Conservation (phyloP, 768 basidiomycete species). For the Tylopilus sp. region DNA sequence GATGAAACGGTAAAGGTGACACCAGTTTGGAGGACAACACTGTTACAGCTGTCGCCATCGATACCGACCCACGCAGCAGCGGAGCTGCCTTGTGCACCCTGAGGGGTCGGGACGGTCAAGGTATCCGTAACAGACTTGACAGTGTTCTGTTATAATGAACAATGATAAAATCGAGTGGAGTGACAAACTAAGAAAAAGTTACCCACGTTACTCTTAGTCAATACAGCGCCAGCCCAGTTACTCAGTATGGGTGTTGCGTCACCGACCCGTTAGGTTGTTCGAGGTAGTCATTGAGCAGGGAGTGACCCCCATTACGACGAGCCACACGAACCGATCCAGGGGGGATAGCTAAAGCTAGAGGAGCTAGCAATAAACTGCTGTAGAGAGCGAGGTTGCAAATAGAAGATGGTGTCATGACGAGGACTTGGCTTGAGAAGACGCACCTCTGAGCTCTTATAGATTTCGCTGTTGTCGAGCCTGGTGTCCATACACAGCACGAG, state of each 20-base stretch:
- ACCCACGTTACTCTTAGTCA: background rate
- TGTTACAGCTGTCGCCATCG: background rate
- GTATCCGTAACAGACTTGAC: constrained; percentile 9
- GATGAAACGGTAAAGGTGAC: background rate
- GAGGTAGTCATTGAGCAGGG: background rate
- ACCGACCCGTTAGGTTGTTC: background rate
- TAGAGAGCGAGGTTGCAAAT: background rate
- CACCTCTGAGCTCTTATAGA: background rate
- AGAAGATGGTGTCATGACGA: background rate
- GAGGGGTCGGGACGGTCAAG: constrained; percentile 3
- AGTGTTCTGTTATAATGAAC: constrained; percentile 1
- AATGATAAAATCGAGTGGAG: background rate
- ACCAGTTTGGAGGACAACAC: background rate
- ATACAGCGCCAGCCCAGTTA: constrained; percentile 14
- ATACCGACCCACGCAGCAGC: background rate
- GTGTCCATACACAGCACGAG: background rate
- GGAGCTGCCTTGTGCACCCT: background rate
- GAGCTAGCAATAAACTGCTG: background rate
- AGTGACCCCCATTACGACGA: background rate
- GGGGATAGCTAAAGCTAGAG: background rate
- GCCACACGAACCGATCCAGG: background rate
- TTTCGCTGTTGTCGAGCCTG: background rate
- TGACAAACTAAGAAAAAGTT: background rate
- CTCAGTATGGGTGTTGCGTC: background rate
- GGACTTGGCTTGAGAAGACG: background rate